Evolutionary conservation across 495 filamentous ascomycete species (phyloP), one percentile per base, ranked within the genome.

Genomic region (Penicillium samsonianum): DNA sequence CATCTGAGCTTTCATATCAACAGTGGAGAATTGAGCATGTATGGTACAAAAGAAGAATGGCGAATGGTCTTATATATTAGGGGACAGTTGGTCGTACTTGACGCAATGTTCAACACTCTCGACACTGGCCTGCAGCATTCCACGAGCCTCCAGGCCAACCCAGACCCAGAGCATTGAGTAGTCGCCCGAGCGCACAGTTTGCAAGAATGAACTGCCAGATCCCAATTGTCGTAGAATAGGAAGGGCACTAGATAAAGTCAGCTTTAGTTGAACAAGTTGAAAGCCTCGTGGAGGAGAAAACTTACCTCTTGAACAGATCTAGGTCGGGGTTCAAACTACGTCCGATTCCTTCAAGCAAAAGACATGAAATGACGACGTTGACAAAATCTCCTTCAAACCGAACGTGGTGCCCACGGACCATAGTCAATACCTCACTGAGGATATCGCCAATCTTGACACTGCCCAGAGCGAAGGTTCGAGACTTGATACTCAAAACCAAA

Each of bases 391-490:
- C 95, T 66, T 98, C 95, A 31, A 99, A 82, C 9, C 95, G 82
- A 2, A 99, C 95, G 65, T 99, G 95, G 67, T 99, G 93, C 16
- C 78, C 76, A 28, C 95, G 85, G 43, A 99, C 95, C 92, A 99
- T 98, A 40, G 78, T 78, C 25, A 99, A 76, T 8, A 98, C 93
- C 57, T 96, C 83, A 60, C 90, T 90, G 14, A 99, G 72, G 25
- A 99, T 88, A 64, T 99, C 95, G 1, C 94, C 95, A 62, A 99
- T 97, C 73, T 90, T 96, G 73, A 99, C 88, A 59, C 90, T 96
- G 1, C 95, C 95, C 0, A 99, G 78, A 2, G 95, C 92, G 43
- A 99, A 88, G 0, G 95, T 99, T 17, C 84, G 79, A 50, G 85
- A 88, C 74, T 97, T 98, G 38, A 99, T 91, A 33, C 84, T 84